Percentiles rank a stretch among this genome's conserved stretches.
These are phyloP conservation scores for Oryza glaberrima DNA, from an alignment of 176 grass and related monocot genomes.

Conservation along the genomic window DNA sequence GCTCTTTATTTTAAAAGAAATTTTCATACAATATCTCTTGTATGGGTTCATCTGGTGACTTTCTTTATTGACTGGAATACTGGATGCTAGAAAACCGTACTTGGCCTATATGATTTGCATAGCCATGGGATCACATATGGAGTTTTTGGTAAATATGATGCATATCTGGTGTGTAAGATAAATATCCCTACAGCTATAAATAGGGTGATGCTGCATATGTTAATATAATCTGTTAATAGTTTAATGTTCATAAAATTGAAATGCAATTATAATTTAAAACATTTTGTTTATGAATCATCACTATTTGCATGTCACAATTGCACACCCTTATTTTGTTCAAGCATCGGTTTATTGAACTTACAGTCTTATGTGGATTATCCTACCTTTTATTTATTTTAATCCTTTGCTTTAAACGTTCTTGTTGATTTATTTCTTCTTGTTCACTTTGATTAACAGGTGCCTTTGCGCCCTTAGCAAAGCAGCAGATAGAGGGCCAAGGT, in stretches of 20 bases:
- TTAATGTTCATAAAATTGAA: neutral
- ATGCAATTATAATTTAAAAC: neutral
- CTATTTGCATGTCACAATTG: neutral
- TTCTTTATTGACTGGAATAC: conserved; percentile 2
- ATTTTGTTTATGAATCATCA: conserved; percentile 13
- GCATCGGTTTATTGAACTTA: conserved; percentile 21
- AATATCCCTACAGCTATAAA: neutral
- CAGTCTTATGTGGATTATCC: conserved; percentile 3
- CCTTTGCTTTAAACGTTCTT: neutral
- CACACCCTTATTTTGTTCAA: conserved; percentile 12
- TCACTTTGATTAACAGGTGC: conserved; percentile 63
- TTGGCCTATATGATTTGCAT: conserved; percentile 12
- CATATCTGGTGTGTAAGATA: conserved; percentile 8
- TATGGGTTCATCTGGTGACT: neutral
- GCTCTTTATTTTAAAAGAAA: neutral
- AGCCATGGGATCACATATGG: neutral
- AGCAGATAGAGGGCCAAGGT: conserved; percentile 75
- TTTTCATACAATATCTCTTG: conserved; percentile 7
- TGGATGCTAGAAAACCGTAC: conserved; percentile 29
- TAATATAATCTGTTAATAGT: neutral
- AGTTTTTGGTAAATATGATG: conserved; percentile 2
- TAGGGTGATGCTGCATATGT: neutral
- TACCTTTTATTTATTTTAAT: neutral
- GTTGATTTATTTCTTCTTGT: conserved; percentile 36
- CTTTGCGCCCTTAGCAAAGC: conserved; percentile 89